phyloP scores from a whole-genome alignment of 257 asterid species.

The Leonotis leonurus region DNA sequence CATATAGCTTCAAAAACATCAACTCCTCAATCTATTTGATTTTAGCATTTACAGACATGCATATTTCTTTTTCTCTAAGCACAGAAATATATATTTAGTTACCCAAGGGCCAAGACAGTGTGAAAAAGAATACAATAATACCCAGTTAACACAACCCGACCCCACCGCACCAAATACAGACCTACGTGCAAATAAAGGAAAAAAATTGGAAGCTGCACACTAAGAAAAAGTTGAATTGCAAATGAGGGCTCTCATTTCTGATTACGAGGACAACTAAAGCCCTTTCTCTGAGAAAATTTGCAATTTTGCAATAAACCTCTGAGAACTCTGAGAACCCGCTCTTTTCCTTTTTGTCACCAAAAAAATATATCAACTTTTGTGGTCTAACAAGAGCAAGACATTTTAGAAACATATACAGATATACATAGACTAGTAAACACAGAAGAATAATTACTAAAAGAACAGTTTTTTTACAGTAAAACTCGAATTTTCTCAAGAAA shows the following conservation, averaged over 20 bases:
- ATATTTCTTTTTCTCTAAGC: no score
- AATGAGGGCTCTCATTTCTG: conserved; percentile 1
- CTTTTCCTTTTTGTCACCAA: neutral
- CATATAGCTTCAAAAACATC: neutral
- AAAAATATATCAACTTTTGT: neutral
- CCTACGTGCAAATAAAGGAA: neutral
- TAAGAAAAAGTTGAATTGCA: neutral
- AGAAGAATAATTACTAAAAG: neutral
- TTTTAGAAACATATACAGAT: neutral
- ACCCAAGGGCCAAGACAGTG: neutral
- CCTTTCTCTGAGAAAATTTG: conserved; percentile 3
- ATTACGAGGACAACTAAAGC: conserved; percentile 21
- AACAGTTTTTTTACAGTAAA: neutral
- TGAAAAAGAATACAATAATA: neutral
- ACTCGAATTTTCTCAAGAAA: neutral
- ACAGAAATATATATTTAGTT: neutral
- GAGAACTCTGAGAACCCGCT: neutral
- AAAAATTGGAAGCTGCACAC: neutral
- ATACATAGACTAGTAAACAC: neutral
- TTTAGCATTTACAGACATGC: no score
- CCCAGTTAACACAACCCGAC: no score
- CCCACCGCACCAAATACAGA: neutral
- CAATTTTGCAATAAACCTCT: no score
- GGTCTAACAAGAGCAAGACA: neutral
- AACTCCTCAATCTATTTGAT: neutral